phyloP scores from a whole-genome alignment of 2,329 filamentous ascomycete species.

The Aureobasidium sp. region DNA sequence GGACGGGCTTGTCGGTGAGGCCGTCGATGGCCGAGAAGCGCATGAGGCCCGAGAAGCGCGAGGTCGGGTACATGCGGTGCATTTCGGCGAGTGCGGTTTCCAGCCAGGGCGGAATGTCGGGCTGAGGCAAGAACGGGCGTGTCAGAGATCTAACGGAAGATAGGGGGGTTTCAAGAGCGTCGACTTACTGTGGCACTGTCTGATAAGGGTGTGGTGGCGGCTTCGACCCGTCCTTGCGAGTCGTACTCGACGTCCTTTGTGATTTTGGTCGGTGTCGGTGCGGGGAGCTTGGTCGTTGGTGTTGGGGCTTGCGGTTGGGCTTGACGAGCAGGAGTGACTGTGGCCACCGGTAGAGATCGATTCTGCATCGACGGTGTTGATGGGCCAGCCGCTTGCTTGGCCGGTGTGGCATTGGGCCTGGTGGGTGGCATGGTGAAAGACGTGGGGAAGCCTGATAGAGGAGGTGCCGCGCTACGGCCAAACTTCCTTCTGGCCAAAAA shows the following conservation, averaged over 20 bases:
- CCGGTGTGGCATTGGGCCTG: constrained; percentile 36
- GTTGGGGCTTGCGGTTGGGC: neutral
- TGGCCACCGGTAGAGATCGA: neutral
- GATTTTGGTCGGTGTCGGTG: constrained; percentile 24
- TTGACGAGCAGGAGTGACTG: constrained; percentile 7
- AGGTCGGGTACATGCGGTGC: constrained; percentile 61
- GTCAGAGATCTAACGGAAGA: neutral
- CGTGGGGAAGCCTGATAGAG: constrained; percentile 30
- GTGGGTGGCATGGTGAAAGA: constrained; percentile 39
- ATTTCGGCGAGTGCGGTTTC: constrained; percentile 62
- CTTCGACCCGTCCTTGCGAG: constrained; percentile 53
- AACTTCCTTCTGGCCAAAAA: constrained; percentile 49
- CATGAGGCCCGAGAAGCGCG: constrained; percentile 86
- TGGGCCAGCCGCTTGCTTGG: constrained; percentile 21
- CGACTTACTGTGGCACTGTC: constrained; percentile 55
- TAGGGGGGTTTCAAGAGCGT: constrained; percentile 15
- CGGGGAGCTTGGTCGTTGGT: constrained; percentile 12
- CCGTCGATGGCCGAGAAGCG: constrained; percentile 75
- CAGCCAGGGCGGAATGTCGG: constrained; percentile 82
- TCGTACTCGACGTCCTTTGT: constrained; percentile 21
- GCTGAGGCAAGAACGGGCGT: constrained; percentile 43
- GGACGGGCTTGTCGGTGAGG: constrained; percentile 56
- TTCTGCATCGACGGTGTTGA: constrained; percentile 14
- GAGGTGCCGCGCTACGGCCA: constrained; percentile 24
- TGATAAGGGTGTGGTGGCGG: constrained; percentile 49